phyloP scores from a whole-genome alignment of 2,329 filamentous ascomycete species.

The Metarhizium anisopliae region DNA sequence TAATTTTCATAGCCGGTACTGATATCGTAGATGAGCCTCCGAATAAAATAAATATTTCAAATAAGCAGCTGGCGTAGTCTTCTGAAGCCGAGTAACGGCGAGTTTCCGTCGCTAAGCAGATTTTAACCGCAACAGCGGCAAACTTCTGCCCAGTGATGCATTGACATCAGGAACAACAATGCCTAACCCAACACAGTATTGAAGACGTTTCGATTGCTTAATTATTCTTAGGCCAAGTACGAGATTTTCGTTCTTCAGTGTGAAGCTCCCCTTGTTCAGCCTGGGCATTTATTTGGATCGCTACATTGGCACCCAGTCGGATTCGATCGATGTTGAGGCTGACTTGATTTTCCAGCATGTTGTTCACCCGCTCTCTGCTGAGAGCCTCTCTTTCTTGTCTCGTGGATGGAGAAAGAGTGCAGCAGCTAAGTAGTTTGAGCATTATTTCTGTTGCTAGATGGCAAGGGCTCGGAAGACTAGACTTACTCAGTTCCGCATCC shows the following conservation, averaged over 20 bases:
- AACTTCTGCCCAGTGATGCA: too few species aligned
- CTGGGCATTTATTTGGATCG: background rate
- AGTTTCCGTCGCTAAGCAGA: too few species aligned
- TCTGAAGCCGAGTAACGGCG: too few species aligned
- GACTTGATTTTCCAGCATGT: background rate
- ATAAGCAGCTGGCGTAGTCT: too few species aligned
- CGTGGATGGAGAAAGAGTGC: background rate
- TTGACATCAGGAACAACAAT: too few species aligned
- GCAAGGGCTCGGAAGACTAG: background rate
- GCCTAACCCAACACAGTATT: too few species aligned
- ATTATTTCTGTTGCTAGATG: background rate
- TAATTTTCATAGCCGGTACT: too few species aligned
- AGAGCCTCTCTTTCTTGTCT: background rate
- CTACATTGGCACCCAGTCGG: background rate
- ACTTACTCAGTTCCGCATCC: background rate
- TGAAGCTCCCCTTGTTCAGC: background rate
- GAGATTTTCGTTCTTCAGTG: background rate
- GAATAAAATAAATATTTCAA: too few species aligned
- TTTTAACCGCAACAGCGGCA: too few species aligned
- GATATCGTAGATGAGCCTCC: too few species aligned
- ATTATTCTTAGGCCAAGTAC: too few species aligned
- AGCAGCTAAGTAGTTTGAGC: background rate
- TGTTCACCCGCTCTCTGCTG: background rate
- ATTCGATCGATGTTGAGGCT: background rate
- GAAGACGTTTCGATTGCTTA: too few species aligned